Percentiles rank a stretch among this genome's conserved stretches.
Conservation (phyloP, 192 early-diverging fungal genomes). For the Coemansia sp. region DNA sequence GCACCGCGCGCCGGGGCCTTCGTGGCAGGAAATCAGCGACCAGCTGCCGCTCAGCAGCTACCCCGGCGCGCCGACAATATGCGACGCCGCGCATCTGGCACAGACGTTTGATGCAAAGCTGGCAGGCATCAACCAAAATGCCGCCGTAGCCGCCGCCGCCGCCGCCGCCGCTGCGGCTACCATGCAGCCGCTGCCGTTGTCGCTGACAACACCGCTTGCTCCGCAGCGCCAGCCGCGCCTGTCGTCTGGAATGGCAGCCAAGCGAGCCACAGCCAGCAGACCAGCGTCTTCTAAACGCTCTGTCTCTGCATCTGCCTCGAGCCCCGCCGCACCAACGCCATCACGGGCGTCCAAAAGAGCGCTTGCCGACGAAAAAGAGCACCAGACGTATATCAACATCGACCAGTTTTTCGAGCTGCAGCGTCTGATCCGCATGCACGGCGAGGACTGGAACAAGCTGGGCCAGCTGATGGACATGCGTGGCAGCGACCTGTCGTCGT, state of each 20-base stretch:
- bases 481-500: slow-evolving; percentile 26
- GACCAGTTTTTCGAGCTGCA: slow-evolving; percentile 42
- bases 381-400: slow-evolving; percentile 28
- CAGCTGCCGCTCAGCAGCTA: not conserved
- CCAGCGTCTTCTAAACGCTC: not conserved
- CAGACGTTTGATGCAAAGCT: not conserved
- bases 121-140: not conserved
- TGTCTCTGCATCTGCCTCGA: not conserved
- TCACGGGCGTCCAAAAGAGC: not conserved
- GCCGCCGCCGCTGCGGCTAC: not conserved
- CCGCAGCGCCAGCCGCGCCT: not conserved
- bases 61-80: not conserved
- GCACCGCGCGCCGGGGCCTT: not conserved
- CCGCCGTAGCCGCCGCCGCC: not conserved
- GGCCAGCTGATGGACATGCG: slow-evolving; percentile 27
- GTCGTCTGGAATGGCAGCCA: not conserved
- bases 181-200: not conserved
- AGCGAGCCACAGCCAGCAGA: not conserved
- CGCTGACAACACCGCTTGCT: not conserved
- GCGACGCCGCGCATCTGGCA: not conserved
- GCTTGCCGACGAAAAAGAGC: not conserved
- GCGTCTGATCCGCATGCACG: slow-evolving; percentile 23
- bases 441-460: slow-evolving; percentile 41
- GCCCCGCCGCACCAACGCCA: not conserved
- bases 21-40: not conserved